A percentile compares a stretch with the other conserved stretches of the same genome.
These are phyloP conservation scores for Dunaliella sp. DNA, from an alignment of 139 green algal genomes.

Conservation along the genomic window DNA sequence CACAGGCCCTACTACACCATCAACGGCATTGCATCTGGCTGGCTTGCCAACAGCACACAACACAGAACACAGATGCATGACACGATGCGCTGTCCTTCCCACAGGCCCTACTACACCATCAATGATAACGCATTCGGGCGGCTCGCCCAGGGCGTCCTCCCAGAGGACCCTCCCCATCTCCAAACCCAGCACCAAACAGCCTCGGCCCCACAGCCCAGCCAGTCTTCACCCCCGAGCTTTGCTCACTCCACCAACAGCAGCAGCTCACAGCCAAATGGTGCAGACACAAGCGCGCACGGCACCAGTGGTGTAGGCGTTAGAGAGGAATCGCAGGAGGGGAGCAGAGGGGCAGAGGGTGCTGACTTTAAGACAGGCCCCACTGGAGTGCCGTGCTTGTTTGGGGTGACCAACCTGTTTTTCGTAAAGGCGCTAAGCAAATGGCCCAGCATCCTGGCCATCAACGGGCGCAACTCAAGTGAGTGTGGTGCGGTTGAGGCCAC, in stretches of 20 bases:
- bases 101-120: slow-evolving; percentile 89
- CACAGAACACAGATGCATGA: no score
- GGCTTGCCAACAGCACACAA: no score
- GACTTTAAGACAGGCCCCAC: not conserved
- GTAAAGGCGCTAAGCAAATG: slow-evolving; percentile 71
- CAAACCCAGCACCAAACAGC: no score
- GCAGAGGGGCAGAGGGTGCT: not conserved
- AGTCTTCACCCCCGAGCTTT: not conserved
- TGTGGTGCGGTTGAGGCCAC: no score
- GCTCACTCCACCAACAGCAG: slow-evolving; percentile 7
- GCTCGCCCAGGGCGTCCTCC: slow-evolving; percentile 44
- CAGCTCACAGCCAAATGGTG: not conserved
- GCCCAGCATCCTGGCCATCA: slow-evolving; percentile 59
- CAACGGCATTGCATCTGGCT: not conserved
- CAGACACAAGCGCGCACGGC: no score
- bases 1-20: not conserved
- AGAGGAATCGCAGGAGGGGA: not conserved
- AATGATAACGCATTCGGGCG: slow-evolving; percentile 76
- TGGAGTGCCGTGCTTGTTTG: slow-evolving; percentile 70
- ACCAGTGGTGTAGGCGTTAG: not conserved
- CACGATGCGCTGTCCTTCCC: no score
- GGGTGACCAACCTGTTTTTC: slow-evolving; percentile 90
- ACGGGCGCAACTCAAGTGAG: not conserved
- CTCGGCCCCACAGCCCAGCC: no score
- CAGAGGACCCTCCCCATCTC: slow-evolving; percentile 13